phyloP scores from a whole-genome alignment of 805 yeast genomes.

The Debaryomyces maramus region DNA sequence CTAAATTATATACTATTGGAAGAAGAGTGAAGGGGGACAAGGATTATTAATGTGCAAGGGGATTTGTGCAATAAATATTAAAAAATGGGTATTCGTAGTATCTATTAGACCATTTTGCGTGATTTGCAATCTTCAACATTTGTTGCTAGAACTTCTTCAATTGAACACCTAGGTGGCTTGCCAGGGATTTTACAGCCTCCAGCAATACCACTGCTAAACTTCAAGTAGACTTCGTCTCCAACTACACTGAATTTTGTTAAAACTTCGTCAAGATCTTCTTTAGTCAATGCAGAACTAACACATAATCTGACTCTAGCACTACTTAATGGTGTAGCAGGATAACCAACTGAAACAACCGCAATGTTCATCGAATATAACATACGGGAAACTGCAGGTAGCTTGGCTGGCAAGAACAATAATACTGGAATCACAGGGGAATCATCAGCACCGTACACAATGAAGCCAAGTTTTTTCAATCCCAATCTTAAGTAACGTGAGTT shows the following conservation, averaged over 20 bases:
- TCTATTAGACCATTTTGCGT: slow-evolving; percentile 22
- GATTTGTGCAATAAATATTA: too few species aligned
- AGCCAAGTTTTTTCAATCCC: slow-evolving; percentile 89
- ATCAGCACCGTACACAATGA: slow-evolving; percentile 90
- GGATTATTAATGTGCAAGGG: too few species aligned
- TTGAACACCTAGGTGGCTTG: slow-evolving; percentile 68
- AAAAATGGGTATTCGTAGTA: too few species aligned
- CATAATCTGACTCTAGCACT: slow-evolving; percentile 91
- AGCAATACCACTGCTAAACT: slow-evolving; percentile 74
- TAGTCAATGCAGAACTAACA: slow-evolving; percentile 87
- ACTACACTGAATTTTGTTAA: slow-evolving; percentile 69
- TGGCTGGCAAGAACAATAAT: slow-evolving; percentile 83
- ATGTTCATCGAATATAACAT: slow-evolving; percentile 74
- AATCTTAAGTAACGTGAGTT: slow-evolving; percentile 90
- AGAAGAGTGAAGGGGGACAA: neutral
- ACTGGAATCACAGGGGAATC: slow-evolving; percentile 96
- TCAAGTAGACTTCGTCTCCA: slow-evolving; percentile 75
- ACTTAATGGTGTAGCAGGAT: slow-evolving; percentile 94
- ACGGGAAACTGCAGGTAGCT: slow-evolving; percentile 90
- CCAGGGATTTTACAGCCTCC: slow-evolving; percentile 63
- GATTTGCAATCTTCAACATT: slow-evolving; percentile 65
- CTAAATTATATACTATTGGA: neutral
- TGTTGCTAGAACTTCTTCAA: slow-evolving; percentile 71
- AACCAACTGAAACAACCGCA: slow-evolving; percentile 95
- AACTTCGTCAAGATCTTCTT: slow-evolving; percentile 86